Percentiles rank a stretch among this genome's conserved stretches.
These are phyloP conservation scores for Venturia pyrina DNA, from an alignment of 2,329 filamentous ascomycete genomes.

Conservation along the genomic window DNA sequence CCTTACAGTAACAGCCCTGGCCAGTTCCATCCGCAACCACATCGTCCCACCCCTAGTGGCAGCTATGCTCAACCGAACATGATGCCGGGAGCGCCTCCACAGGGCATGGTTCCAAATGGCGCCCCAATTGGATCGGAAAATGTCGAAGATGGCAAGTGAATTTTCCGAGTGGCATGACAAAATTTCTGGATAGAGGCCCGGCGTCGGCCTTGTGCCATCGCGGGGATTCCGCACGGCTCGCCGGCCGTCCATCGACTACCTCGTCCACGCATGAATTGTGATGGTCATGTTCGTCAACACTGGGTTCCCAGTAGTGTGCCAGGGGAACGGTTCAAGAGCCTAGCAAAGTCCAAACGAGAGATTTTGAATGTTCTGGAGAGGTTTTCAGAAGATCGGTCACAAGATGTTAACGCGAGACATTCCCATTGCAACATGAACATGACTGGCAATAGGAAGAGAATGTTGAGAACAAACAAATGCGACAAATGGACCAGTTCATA, in stretches of 20 bases:
- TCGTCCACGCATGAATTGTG: not conserved
- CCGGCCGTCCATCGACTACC: not conserved
- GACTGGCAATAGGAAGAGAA: not conserved
- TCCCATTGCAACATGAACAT: not conserved
- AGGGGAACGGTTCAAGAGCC: not conserved
- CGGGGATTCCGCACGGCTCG: slow-evolving; percentile 7
- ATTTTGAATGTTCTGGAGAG: not conserved
- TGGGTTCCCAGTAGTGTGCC: not conserved
- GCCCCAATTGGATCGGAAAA: slow-evolving; percentile 24
- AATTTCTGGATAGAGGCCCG: not conserved
- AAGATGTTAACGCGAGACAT: not conserved
- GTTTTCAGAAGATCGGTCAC: not conserved
- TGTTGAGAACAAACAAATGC: not conserved
- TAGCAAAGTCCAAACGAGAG: not conserved
- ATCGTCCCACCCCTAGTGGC: slow-evolving; percentile 30
- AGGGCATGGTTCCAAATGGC: slow-evolving; percentile 27
- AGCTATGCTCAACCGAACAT: slow-evolving; percentile 33
- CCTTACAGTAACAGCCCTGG: slow-evolving; percentile 4
- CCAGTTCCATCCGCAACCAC: slow-evolving; percentile 29
- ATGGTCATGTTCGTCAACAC: not conserved
- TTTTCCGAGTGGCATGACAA: not conserved
- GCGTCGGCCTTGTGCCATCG: slow-evolving; percentile 7
- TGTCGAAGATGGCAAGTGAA: slow-evolving; percentile 29
- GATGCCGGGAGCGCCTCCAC: slow-evolving; percentile 20
- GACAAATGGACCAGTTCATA: not conserved